These are phyloP conservation scores for Discostella pseudostelligera DNA, from an alignment of 108 stramenopile species.

Conservation along the genomic window DNA sequence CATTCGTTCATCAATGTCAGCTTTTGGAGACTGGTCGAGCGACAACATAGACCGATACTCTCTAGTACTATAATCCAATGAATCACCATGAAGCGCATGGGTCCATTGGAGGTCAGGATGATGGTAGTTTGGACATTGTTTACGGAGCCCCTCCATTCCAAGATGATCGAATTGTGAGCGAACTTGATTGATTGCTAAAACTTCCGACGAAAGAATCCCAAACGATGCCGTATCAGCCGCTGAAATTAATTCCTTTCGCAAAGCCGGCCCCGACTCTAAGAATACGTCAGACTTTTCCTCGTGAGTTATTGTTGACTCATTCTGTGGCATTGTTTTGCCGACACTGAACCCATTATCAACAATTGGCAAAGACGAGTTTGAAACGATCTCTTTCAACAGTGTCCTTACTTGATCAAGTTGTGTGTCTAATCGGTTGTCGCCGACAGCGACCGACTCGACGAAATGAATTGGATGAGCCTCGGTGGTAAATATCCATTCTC, in stretches of 20 bases:
- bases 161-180: constrained; percentile 13
- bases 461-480: constrained; percentile 94
- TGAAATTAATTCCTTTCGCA: not conserved
- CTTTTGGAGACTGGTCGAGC: constrained; percentile 12
- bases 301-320: not conserved
- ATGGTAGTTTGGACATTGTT: constrained; percentile 70
- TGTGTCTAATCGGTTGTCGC: constrained; percentile 1
- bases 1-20: constrained; percentile 27
- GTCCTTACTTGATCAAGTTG: constrained; percentile 22
- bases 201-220: constrained; percentile 33
- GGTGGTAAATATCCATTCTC: constrained; percentile 92
- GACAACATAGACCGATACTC: constrained; percentile 43
- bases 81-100: constrained; percentile 68
- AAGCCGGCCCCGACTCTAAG: constrained; percentile 13
- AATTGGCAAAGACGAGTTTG: constrained; percentile 1
- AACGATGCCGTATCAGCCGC: constrained; percentile 12
- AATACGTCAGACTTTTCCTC: constrained; percentile 3
- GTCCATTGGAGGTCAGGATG: constrained; percentile 60
- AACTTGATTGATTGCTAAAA: constrained; percentile 36
- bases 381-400: constrained; percentile 15
- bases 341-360: no score
- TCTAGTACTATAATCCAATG: constrained; percentile 67
- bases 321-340: no score
- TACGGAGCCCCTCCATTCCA: constrained; percentile 48
- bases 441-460: constrained; percentile 6